Base-by-base conservation (phyloP, 1,284 basidiomycete genomes). In the Lentinula novae-zelandiae region DNA sequence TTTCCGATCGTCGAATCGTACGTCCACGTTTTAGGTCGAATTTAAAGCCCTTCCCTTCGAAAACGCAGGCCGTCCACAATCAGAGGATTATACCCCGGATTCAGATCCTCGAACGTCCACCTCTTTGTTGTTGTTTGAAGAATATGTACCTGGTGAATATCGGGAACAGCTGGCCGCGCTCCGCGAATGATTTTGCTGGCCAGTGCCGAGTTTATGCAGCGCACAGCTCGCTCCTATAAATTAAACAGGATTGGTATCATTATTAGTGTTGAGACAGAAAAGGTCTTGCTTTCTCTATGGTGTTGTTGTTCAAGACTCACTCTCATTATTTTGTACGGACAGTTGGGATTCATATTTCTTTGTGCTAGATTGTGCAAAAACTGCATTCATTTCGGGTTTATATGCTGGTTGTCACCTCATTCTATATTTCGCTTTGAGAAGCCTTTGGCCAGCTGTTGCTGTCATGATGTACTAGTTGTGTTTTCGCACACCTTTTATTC, bases 81-180 rank as follows among this genome's bases (percentile, higher is more conserved):
- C 54, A 38, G 54, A 34, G 15, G 54, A 56, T 10, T 52, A 52
- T 53, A 10, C 31, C 20, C 10, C 48, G 2, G 36, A 33, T 27
- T 49, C 53, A 20, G 79, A 81, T 67, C 78, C 78, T 3, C 71
- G 79, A 36, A 77, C 73, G 7, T 66, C 73, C 0, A 71, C 82
- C 0, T 82, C 85, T 0, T 80, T 91, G 50, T 82, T 95, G 58
- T 77, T 96, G 5, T 94, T 92, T 67, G 93, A 96, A 73, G 93
- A 95, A 69, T 91, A 92, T 61, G 90, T 96, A 3, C 93, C 93
- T 0, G 74, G 86, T 53, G 92, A 95, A 68, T 95, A 95, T 67
- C 83, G 92, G 38, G 83, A 90, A 60, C 87, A 90, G 61, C 82
- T 85, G 8, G 56, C 48, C 10, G 42, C 61, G 15, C 22, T 42